These are phyloP conservation scores for Neofusicoccum parvum DNA, from an alignment of 2,329 filamentous ascomycete species.

Conservation along the genomic window DNA sequence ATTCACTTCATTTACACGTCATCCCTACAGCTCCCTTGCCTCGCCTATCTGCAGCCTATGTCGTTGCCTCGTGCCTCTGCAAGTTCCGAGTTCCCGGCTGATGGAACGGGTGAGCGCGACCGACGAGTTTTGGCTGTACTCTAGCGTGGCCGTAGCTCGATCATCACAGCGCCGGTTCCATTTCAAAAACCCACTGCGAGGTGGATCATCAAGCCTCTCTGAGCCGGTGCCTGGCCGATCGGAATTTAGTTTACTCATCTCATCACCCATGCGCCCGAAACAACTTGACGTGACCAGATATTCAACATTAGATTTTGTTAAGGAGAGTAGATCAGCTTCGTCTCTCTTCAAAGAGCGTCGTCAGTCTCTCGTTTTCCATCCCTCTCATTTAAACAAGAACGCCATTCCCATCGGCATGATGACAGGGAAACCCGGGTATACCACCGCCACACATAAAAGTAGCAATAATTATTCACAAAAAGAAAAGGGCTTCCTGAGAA, in stretches of 20 bases:
- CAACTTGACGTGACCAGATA: background rate
- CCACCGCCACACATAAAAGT: background rate
- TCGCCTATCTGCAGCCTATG: too few species aligned
- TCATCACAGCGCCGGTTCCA: too few species aligned
- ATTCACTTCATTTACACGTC: background rate
- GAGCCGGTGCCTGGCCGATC: too few species aligned
- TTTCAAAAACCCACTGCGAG: too few species aligned
- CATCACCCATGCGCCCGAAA: too few species aligned
- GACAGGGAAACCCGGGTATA: conserved; percentile 11
- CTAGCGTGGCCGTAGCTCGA: too few species aligned
- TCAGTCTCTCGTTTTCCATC: background rate
- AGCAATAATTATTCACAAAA: background rate
- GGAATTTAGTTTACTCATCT: too few species aligned
- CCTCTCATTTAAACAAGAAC: background rate
- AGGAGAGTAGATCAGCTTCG: conserved; percentile 4
- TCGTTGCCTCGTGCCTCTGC: too few species aligned
- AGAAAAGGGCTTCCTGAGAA: background rate
- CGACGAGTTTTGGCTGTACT: too few species aligned
- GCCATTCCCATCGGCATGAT: background rate
- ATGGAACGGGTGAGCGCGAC: too few species aligned
- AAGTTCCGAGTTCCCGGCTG: too few species aligned
- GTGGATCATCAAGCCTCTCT: too few species aligned
- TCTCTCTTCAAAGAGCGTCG: background rate
- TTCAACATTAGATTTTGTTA: conserved; percentile 1
- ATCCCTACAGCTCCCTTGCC: background rate